Conservation (phyloP, 2,329 filamentous ascomycete species). For the Purpureocillium takamizusanense region DNA sequence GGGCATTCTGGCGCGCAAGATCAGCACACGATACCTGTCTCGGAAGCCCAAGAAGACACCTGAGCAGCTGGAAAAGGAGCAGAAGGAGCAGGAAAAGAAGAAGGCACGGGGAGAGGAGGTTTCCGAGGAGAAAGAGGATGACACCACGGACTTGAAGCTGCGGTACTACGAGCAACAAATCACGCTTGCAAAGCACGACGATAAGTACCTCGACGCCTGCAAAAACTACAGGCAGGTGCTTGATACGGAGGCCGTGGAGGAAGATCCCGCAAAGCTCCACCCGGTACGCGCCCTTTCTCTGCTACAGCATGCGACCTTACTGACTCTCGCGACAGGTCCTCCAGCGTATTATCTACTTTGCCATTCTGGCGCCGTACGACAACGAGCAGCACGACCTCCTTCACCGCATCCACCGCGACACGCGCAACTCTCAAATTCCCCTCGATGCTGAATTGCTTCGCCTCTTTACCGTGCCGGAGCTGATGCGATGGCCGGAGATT, state of each 20-base stretch:
- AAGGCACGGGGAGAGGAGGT: constrained; percentile 72
- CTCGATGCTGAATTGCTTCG: constrained; percentile 81
- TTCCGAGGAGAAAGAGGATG: constrained; percentile 68
- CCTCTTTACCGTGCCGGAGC: constrained; percentile 87
- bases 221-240: constrained; percentile 97
- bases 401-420: constrained; percentile 81
- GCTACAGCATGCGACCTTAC: background rate
- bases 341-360: constrained; percentile 93
- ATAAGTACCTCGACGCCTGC: constrained; percentile 95
- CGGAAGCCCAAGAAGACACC: constrained; percentile 85
- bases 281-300: constrained; percentile 49
- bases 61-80: constrained; percentile 84
- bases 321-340: constrained; percentile 53
- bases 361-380: constrained; percentile 92
- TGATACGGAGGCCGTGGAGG: constrained; percentile 90
- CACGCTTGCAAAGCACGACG: constrained; percentile 86
- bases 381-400: constrained; percentile 98
- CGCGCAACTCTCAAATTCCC: constrained; percentile 68
- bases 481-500: constrained; percentile 98
- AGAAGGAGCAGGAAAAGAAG: constrained; percentile 81
- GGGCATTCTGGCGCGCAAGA: constrained; percentile 88
- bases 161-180: constrained; percentile 98
- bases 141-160: constrained; percentile 93
- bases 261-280: constrained; percentile 76
- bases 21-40: constrained; percentile 86